A percentile compares a stretch with the other conserved stretches of the same genome.
phyloP scores from a whole-genome alignment of 805 yeast species.

The Myxozyma vanderwaltii region DNA sequence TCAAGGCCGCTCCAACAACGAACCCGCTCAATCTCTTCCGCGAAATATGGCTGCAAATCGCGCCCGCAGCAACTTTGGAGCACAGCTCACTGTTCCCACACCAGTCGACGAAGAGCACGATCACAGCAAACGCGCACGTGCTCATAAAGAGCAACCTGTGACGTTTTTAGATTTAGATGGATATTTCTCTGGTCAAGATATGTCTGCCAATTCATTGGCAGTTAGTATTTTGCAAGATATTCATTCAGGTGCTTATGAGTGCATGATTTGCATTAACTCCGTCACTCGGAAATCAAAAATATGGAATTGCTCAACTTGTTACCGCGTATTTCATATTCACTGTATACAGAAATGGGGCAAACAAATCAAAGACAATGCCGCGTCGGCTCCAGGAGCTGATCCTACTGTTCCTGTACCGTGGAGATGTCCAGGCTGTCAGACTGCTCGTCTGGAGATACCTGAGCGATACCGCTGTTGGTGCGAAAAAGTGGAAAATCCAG shows the following conservation, averaged over 20 bases:
- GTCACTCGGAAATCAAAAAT: conserved; percentile 64
- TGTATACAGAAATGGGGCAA: conserved; percentile 88
- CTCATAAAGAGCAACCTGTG: neutral
- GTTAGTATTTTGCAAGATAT: conserved; percentile 25
- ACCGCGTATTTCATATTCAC: conserved; percentile 78
- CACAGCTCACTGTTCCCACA: conserved; percentile 8
- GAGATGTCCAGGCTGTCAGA: conserved; percentile 87
- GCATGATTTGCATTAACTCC: conserved; percentile 87
- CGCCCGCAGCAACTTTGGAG: conserved; percentile 12
- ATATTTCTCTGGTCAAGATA: conserved; percentile 15
- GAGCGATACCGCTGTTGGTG: conserved; percentile 81
- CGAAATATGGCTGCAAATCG: conserved; percentile 1
- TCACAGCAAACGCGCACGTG: neutral
- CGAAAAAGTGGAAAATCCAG: conserved; percentile 72
- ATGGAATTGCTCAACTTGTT: conserved; percentile 81
- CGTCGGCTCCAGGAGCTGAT: conserved; percentile 10
- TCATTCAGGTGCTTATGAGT: conserved; percentile 49
- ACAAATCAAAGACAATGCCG: conserved; percentile 53
- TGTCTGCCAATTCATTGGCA: conserved; percentile 19
- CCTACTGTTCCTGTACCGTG: conserved; percentile 49
- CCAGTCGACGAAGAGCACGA: conserved; percentile 4
- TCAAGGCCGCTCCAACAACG: neutral
- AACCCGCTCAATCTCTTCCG: neutral
- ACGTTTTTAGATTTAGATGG: conserved; percentile 22
- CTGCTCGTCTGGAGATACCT: conserved; percentile 50